Evolutionary conservation across 2,329 filamentous ascomycete species (phyloP).

Genomic region (Pseudocercospora pini-densiflorae): DNA sequence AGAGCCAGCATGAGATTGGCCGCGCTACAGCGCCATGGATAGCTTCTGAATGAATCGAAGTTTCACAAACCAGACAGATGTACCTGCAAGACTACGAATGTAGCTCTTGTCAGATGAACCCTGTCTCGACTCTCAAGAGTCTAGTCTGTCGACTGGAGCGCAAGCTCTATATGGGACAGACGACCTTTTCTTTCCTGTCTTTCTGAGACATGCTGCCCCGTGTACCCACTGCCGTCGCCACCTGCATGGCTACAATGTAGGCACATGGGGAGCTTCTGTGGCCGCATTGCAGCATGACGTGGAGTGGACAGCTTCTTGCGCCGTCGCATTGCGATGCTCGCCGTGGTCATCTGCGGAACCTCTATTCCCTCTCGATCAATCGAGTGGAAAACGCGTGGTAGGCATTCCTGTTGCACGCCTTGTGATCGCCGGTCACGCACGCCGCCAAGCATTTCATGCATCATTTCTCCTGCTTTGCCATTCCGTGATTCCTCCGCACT

Average conservation of each 20-base stretch:
- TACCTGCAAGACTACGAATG: conserved; percentile 5
- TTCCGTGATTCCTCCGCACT: neutral
- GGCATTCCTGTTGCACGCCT: neutral
- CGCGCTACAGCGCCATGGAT: conserved; percentile 22
- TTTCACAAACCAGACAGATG: conserved; percentile 18
- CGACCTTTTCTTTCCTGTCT: conserved; percentile 3
- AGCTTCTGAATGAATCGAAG: conserved; percentile 30
- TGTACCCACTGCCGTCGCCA: neutral
- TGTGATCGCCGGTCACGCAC: neutral
- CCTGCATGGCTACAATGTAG: neutral
- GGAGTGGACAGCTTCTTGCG: neutral
- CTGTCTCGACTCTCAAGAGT: conserved; percentile 11
- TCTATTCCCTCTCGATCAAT: no score
- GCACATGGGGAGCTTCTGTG: neutral
- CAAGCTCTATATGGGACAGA: conserved; percentile 9
- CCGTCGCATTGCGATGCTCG: neutral
- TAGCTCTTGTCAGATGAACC: conserved; percentile 6
- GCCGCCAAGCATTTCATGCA: neutral
- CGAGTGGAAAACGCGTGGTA: neutral
- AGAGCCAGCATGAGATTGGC: conserved; percentile 7
- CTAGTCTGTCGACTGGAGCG: conserved; percentile 5
- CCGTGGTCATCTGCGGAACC: no score
- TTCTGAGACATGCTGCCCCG: neutral
- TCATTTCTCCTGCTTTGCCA: neutral
- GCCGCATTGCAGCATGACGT: neutral